Base-by-base conservation (phyloP, 179 eudicot species). In the Nepenthes alata region DNA sequence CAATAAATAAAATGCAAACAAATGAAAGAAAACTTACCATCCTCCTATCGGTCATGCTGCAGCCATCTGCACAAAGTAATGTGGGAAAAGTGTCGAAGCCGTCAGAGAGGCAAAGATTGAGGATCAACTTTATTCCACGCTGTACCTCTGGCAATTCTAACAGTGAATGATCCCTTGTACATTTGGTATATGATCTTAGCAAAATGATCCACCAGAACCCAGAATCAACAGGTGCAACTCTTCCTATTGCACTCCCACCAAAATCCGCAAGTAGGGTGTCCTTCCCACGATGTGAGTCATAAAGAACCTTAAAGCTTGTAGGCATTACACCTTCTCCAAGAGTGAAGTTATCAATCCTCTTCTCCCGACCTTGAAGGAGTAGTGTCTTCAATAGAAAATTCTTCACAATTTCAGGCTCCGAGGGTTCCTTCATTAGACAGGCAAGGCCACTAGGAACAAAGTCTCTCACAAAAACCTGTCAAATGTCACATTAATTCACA, bases 61-160 rank as follows among this genome's bases (percentile, higher is more conserved):
- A 80, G 7, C 78, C 80, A 71, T 76, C 80, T 55, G 80, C 83
- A 68, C 83, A 79, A 5, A 79, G 67, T 13, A 80, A 75, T 5
- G 84, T 77, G 13, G 84, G 84, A 52, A 80, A 80, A 71, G 81
- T 80, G 71, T 77, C 84, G 61, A 80, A 80, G n/a, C 84, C 84
- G 74, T 77, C 81, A 53, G 84, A 74, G n/a, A 77, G 74, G 61
- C 81, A 77, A 37, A 77, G 73, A 57, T 69, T 69, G 57, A 77
- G 79, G 65, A 80, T 80, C 74, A 71, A 47, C 54, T 69, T 66
- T 53, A 80, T 77, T 56, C 81, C 81, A 49, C 47, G 65, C 64
- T 80, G 78, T 58, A 76, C 72, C 50, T 74, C 68, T 16, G 80
- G 74, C 39, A 52, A 55, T 41, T 80, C 77, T 3, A 58, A 57